Percentiles rank a stretch among this genome's conserved stretches.
phyloP scores from a whole-genome alignment of 345 rosid species.

The Laguncularia racemosa region DNA sequence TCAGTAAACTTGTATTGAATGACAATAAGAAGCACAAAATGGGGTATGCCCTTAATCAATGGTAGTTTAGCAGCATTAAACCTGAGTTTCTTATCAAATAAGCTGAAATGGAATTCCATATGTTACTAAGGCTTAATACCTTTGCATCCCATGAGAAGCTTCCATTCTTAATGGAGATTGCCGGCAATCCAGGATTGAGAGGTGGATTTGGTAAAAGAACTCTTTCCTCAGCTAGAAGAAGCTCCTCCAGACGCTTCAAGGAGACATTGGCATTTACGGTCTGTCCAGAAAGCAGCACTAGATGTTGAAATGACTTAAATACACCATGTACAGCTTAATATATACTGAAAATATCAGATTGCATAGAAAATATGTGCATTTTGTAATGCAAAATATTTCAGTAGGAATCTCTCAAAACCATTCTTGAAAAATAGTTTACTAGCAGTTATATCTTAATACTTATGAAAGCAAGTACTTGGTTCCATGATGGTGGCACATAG shows the following conservation, averaged over 20 bases:
- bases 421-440: no score
- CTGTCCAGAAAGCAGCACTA: constrained; percentile 31
- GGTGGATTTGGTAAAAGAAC: constrained; percentile 90
- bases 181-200: constrained; percentile 60
- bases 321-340: neutral
- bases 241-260: constrained; percentile 88
- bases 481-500: no score
- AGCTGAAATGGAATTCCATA: neutral
- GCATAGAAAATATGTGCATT: no score
- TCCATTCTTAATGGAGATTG: constrained; percentile 78
- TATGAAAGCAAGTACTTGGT: no score
- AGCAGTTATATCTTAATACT: no score
- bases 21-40: no score
- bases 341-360: neutral
- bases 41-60: neutral
- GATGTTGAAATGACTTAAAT: constrained; percentile 8
- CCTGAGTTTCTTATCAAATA: neutral
- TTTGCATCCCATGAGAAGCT: constrained; percentile 92
- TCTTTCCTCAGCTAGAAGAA: constrained; percentile 84
- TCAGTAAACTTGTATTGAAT: no score
- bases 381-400: no score
- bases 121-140: constrained; percentile 25
- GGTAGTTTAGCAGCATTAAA: neutral
- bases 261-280: constrained; percentile 94
- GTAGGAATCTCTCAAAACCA: no score